These are phyloP conservation scores for Plasmodium gallinaceum DNA, from an alignment of 169 alveolate genomes.

Conservation along the genomic window DNA sequence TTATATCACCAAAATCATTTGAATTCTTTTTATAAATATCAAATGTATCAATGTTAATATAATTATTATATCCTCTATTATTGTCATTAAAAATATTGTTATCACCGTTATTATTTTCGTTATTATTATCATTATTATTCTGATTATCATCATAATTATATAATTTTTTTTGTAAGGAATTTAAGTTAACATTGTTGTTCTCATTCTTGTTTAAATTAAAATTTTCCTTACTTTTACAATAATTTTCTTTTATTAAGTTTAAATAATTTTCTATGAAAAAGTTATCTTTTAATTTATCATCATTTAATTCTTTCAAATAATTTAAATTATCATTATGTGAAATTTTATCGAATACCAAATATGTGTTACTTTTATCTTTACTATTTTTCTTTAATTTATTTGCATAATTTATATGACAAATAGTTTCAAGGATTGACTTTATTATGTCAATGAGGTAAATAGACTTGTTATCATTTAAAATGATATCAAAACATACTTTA, in stretches of 20 bases:
- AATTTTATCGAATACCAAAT: background rate
- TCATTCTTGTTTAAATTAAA: background rate
- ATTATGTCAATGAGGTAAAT: conserved; percentile 27
- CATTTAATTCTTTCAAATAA: background rate
- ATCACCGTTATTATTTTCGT: background rate
- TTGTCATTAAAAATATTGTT: background rate
- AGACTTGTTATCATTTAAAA: conserved; percentile 55
- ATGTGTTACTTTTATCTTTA: background rate
- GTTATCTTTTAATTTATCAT: background rate
- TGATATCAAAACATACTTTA: conserved; percentile 55
- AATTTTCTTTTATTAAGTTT: background rate
- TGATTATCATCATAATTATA: background rate
- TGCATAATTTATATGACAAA: conserved; percentile 27
- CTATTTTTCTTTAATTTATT: conserved; percentile 6
- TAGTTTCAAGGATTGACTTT: conserved; percentile 39
- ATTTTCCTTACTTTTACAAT: background rate
- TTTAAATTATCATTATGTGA: conserved; percentile 3
- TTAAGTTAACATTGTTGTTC: background rate
- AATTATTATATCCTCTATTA: background rate
- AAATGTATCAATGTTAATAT: background rate
- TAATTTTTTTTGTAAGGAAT: too few relatives aligned
- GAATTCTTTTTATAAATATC: background rate
- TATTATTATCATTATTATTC: background rate
- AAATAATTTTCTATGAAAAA: background rate
- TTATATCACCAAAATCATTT: background rate